Evolutionary conservation across 2,329 filamentous ascomycete species (phyloP), one percentile per base, ranked within the genome.

Genomic region (Pseudogymnoascus sp.): DNA sequence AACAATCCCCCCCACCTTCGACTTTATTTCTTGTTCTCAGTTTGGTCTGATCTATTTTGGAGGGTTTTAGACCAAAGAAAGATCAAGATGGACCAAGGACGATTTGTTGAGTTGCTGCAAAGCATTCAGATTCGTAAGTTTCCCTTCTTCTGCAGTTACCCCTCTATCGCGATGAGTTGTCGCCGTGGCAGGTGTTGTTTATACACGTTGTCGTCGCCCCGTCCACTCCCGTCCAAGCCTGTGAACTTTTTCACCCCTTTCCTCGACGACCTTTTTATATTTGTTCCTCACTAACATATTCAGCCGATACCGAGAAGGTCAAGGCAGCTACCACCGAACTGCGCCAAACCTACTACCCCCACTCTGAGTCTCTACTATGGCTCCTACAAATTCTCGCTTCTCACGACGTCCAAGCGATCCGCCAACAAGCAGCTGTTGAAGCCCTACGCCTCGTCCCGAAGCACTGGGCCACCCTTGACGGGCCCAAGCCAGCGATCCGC

Each of bases 361-460:
- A 91, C 69, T 89, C 93, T 40, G 85, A 92, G 71, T 91, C 91
- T 14, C 86, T 97, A 63, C 83, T 93, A 62, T 86, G 90, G 71
- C 88, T 97, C 66, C 85, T 97, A 69, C 91, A 97, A 78, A 87
- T 97, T 71, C 83, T 96, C 69, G 89, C 91, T 70, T 90, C 88
- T 63, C 88, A 96, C 76, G 81, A 87, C 65, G 81, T 87, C 72
- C 75, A 83, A 55, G 84, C 87, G 68, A 82, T 97, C 62, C 89
- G 92, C 72, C 95, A 97, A 81, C 84, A 96, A 68, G 92, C 95
- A 61, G 90, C 93, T 61, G 91, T 97, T 67, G 93, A 97, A 82
- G 89, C 90, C 31, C 83, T 91, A 65, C 88, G 91, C 71, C 83
- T 96, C 52, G 89, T 95, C 40, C 77, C 82, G 69, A 96, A 90